phyloP scores from a whole-genome alignment of 371 early-diverging fungal species.

The Fennellomyces sp. region DNA sequence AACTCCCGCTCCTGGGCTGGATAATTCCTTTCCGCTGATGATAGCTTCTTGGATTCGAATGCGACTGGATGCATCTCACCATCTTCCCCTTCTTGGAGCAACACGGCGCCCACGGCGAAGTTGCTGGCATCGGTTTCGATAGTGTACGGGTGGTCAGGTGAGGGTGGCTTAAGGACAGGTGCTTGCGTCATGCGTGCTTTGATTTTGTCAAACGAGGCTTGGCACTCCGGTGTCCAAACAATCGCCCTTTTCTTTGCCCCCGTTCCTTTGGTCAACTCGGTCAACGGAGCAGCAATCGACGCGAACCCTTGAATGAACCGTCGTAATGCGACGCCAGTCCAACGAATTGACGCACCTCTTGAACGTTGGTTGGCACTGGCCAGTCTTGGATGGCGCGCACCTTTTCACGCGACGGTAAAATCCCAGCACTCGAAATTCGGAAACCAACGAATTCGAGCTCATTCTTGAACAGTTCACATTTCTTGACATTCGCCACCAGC shows the following conservation, averaged over 20 bases:
- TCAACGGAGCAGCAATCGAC: no score
- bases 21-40: constrained; percentile 8
- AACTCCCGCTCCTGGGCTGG: constrained; percentile 45
- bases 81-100: constrained; percentile 17
- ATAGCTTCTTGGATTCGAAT: constrained; percentile 19
- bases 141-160: no score
- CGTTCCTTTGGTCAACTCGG: no score
- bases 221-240: no score
- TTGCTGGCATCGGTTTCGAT: no score
- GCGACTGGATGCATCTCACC: constrained; percentile 37
- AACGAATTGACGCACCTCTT: constrained; percentile 36
- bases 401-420: constrained; percentile 25
- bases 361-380: no score
- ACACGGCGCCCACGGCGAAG: constrained; percentile 27
- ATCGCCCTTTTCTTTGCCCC: no score
- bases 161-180: no score
- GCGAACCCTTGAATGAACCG: constrained; percentile 16
- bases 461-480: constrained; percentile 44
- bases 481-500: constrained; percentile 41
- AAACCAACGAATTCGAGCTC: constrained; percentile 46
- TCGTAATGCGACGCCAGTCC: constrained; percentile 26
- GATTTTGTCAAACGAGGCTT: no score
- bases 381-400: constrained; percentile 29
- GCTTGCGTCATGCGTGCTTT: no score
- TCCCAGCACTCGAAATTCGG: constrained; percentile 27